A percentile compares a stretch with the other conserved stretches of the same genome.
These are phyloP conservation scores for Phalaenopsis equestris DNA, from an alignment of 106 monocot genomes.

Conservation along the genomic window DNA sequence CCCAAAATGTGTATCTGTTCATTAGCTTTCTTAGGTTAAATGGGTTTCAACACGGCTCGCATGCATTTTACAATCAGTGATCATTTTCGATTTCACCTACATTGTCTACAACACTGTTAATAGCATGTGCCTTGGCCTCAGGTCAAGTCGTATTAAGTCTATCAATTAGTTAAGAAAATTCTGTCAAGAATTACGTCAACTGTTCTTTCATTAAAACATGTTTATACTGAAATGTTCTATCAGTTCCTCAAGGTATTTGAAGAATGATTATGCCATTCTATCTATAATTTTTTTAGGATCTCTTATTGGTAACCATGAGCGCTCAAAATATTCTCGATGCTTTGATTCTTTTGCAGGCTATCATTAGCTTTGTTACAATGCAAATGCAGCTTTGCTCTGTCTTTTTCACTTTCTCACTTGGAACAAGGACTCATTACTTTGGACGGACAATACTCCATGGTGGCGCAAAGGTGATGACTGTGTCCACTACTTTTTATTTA, in stretches of 20 bases:
- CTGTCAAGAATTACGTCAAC: neutral
- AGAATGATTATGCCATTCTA: neutral
- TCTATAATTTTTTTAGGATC: neutral
- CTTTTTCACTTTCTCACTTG: conserved; percentile 82
- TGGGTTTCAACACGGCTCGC: neutral
- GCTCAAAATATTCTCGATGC: neutral
- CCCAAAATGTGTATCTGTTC: neutral
- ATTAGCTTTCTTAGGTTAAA: neutral
- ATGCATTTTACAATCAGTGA: neutral
- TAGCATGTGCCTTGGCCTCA: neutral
- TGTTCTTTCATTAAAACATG: neutral
- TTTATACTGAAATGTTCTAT: neutral
- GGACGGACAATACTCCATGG: conserved; percentile 84
- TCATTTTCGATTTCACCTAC: too few relatives aligned
- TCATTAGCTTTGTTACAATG: conserved; percentile 61
- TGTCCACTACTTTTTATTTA: neutral
- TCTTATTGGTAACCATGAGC: neutral
- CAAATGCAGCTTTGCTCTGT: conserved; percentile 59
- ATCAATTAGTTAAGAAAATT: neutral
- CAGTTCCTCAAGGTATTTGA: neutral
- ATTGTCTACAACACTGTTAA: neutral
- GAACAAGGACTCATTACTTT: conserved; percentile 83
- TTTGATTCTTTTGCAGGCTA: conserved; percentile 42
- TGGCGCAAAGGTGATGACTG: conserved; percentile 50
- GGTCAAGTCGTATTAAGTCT: neutral